Evolutionary conservation across 345 rosid genomes (phyloP).

Genomic region (Camelina hispida): DNA sequence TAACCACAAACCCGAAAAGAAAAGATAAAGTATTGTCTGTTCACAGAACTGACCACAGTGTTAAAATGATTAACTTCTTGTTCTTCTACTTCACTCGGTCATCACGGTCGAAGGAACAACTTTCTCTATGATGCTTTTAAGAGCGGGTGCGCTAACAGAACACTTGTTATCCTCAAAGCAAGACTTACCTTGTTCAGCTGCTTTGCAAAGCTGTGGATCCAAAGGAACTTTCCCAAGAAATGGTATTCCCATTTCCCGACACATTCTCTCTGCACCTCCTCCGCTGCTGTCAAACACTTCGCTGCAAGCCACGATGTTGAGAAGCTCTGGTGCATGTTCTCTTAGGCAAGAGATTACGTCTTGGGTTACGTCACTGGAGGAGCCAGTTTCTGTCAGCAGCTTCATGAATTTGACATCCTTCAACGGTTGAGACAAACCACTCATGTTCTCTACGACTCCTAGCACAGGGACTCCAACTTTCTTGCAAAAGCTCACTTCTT

Average conservation of each 20-base stretch:
- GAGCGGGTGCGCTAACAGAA: constrained; percentile 63
- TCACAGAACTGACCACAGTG: constrained; percentile 1
- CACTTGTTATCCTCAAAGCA: constrained; percentile 79
- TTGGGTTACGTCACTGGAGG: constrained; percentile 65
- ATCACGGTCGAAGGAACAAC: constrained; percentile 44
- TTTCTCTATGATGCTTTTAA: constrained; percentile 67
- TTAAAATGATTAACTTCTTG: background rate
- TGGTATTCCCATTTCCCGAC: constrained; percentile 78
- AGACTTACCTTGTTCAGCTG: constrained; percentile 89
- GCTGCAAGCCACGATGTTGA: constrained; percentile 56
- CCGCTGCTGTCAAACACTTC: constrained; percentile 89
- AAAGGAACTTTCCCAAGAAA: constrained; percentile 91
- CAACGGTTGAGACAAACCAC: constrained; percentile 80
- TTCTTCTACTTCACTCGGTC: constrained; percentile 32
- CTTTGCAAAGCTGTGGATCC: constrained; percentile 86
- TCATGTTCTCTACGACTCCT: constrained; percentile 99
- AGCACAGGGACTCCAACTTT: constrained; percentile 84
- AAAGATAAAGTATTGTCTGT: background rate
- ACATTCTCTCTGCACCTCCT: constrained; percentile 88
- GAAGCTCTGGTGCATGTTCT: constrained; percentile 79
- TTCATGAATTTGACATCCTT: constrained; percentile 67
- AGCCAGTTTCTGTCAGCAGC: constrained; percentile 51
- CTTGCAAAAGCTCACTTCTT: constrained; percentile 94
- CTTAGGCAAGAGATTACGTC: constrained; percentile 54
- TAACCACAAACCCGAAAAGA: background rate